These are phyloP conservation scores for Arthrobotrys megalospora DNA, from an alignment of 2,329 filamentous ascomycete genomes.

Conservation along the genomic window DNA sequence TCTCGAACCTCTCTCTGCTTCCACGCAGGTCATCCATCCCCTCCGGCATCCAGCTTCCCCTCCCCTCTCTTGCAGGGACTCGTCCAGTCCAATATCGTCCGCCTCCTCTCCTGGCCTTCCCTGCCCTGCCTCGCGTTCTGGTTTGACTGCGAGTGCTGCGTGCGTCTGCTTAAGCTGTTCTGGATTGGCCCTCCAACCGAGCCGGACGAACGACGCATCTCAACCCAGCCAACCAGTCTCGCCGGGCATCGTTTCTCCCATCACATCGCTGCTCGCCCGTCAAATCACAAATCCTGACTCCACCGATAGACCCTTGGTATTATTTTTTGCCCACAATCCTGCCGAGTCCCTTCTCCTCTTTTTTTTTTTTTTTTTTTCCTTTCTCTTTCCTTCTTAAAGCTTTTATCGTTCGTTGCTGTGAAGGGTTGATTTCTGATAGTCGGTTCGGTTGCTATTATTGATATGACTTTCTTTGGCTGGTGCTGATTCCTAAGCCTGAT, in stretches of 20 bases:
- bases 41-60: constrained; percentile 23
- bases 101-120: constrained; percentile 23
- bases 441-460: constrained; percentile 34
- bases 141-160: constrained; percentile 41
- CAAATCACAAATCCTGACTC: constrained; percentile 55
- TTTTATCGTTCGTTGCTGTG: constrained; percentile 9
- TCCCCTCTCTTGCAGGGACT: constrained; percentile 38
- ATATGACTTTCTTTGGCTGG: constrained; percentile 9
- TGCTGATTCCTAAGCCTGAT: constrained; percentile 32
- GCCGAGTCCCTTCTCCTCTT: constrained; percentile 16
- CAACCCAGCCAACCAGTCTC: constrained; percentile 52
- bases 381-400: constrained; percentile 4
- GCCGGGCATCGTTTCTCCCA: constrained; percentile 47
- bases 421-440: constrained; percentile 24
- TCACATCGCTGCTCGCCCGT: constrained; percentile 46
- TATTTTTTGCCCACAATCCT: constrained; percentile 56
- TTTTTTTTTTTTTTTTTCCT: constrained; percentile 1
- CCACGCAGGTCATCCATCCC: constrained; percentile 25
- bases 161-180: constrained; percentile 34
- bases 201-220: constrained; percentile 55
- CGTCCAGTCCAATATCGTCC: constrained; percentile 28
- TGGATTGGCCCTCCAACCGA: constrained; percentile 55
- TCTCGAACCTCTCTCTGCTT: constrained; percentile 19
- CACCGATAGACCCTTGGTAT: constrained; percentile 42
- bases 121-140: constrained; percentile 47